A percentile compares a stretch with the other conserved stretches of the same genome.
These are phyloP conservation scores for Aureobasidium musti DNA, from an alignment of 2,329 filamentous ascomycete species.

Conservation along the genomic window DNA sequence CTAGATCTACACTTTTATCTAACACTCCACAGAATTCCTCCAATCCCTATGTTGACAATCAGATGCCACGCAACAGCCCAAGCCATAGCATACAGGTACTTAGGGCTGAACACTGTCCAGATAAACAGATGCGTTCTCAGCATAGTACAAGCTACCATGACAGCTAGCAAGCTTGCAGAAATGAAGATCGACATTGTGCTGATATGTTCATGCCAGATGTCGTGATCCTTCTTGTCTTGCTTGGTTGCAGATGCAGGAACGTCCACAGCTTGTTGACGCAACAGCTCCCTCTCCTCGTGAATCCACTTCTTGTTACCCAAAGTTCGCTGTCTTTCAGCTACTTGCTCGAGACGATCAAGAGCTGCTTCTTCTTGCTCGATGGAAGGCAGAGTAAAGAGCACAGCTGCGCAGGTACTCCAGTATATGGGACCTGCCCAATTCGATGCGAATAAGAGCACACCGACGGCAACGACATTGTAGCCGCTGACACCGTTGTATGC, in stretches of 20 bases:
- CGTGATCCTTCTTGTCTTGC: not conserved
- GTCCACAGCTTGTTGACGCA: constrained; percentile 1
- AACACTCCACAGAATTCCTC: constrained; percentile 19
- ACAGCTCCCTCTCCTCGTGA: constrained; percentile 35
- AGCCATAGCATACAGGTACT: constrained; percentile 88
- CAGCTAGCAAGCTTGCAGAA: constrained; percentile 63
- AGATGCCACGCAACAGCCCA: constrained; percentile 86
- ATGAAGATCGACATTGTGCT: constrained; percentile 70
- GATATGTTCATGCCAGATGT: constrained; percentile 40
- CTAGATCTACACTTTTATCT: not conserved
- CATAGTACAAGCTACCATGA: constrained; percentile 86
- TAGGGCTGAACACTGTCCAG: constrained; percentile 98
- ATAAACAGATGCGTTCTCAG: constrained; percentile 91
- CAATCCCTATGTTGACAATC: constrained; percentile 61
- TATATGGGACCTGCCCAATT: constrained; percentile 93
- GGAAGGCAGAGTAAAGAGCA: constrained; percentile 46
- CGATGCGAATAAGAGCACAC: constrained; percentile 76
- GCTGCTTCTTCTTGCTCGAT: constrained; percentile 18
- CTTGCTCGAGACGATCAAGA: not conserved
- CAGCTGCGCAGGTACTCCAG: constrained; percentile 70
- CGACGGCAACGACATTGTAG: constrained; percentile 81
- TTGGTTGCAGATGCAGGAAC: not conserved
- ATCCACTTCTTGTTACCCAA: constrained; percentile 35
- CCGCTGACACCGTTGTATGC: constrained; percentile 88
- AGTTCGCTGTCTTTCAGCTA: not conserved